Evolutionary conservation across 164 flowering plant species (phyloP), one percentile per base, ranked within the genome.

Genomic region (Aristolochia californica): DNA sequence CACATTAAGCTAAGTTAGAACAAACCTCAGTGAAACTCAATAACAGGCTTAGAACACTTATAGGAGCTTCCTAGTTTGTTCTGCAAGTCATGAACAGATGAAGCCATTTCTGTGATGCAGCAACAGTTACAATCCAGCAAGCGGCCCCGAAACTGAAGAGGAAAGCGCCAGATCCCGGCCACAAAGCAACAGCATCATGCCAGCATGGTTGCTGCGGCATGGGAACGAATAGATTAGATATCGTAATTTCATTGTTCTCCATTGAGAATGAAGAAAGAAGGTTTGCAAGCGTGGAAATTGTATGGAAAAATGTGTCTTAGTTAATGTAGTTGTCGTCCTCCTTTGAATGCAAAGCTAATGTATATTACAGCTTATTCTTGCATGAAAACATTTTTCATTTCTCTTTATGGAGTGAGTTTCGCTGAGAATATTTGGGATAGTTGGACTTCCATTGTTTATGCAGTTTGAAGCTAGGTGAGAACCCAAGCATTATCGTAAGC

Each of bases 161-260:
- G 63, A 43, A 28, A 67, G 34, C 25, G 56, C 55, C 66, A 76
- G 63, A 43, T 34, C 66, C 48, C 71, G 18, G 12, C 58, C 70
- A 4, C 20, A 28, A 20, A 53, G 57, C 15, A 59, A 56, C 43
- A 47, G 70, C 5, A 55, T 40, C 17, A 68, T 83, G 58, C 88
- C 83, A 13, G 69, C 77, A 0, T 83, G 88, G 87, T 70, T 82
- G 78, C 71, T 78, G 20, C 70, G 65, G 55, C 80, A 59, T 56
- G 30, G 53, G 21, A 71, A 69, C 38, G 47, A 62, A 56, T 57
- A 60, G 53, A 23, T 15, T 44, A 34, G 26, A 43, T 30, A 48
- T 3, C 1, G 43, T 11, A 22, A 24, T 18, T 25, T 12, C 13
- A 12, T 24, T 50, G 54, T 23, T 50, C 2, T 22, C 14, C 26